Evolutionary conservation across 2,329 filamentous ascomycete genomes (phyloP), one percentile per base, ranked within the genome.

Genomic region (Sclerotinia trifoliorum): DNA sequence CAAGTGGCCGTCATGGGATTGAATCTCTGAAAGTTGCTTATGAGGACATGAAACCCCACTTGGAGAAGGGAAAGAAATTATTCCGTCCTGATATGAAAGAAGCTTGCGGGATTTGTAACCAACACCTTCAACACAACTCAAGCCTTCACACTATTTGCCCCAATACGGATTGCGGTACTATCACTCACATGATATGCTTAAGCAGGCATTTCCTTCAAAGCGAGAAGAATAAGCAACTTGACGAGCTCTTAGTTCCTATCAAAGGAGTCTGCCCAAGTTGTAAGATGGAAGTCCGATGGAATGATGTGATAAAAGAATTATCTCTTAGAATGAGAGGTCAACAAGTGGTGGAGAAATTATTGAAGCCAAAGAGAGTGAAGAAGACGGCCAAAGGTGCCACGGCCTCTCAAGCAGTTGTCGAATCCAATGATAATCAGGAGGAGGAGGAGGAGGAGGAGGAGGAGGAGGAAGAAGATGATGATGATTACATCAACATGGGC

Each of bases 261-360:
- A 77, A 82, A 46, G 93, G 93, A 2, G 78, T 74, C 2, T 98
- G 94, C 79, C 92, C 92, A 0, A 80, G 80, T 26, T 98, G 94
- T 76, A 79, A 83, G 1, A 81, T 82, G 0, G 78, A 81, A 5
- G 80, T 93, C 2, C 78, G 82, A 63, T 98, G 94, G 94, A 82
- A 83, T 0, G 86, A 90, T 60, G 86, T 97, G 80, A 90, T 96
- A 81, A 94, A 88, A 76, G 94, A 96, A 77, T 79, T 96, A 73
- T 95, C 85, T 63, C 80, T 97, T 61, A 85, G 94, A 44, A 81
- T 86, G 48, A 85, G 92, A 32, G 93, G 90, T 0, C 79, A 84
- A 66, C 90, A 90, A 68, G 90, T 93, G 72, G 80, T 94, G 0
- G 85, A 88, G 52, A 87, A 87, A 72, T 74, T 97, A 35, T 82